Evolutionary conservation across 495 filamentous ascomycete species (phyloP).

Genomic region (Daldinia loculata): DNA sequence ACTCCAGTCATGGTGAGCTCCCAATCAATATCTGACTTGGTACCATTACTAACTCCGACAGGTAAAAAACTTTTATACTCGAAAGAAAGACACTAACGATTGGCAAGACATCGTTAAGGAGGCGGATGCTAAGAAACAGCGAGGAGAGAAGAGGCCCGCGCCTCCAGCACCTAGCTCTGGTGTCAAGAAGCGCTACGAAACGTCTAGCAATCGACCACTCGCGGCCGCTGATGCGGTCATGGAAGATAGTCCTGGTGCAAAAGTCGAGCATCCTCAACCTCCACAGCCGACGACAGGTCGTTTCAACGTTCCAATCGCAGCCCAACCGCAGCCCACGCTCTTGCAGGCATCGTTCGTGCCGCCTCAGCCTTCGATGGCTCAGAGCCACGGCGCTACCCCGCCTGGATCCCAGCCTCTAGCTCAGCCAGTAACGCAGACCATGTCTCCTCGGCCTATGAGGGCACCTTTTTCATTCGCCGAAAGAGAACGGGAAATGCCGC

Average conservation of each 20-base stretch:
- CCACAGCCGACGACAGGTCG: slow-evolving; percentile 46
- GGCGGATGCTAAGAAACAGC: slow-evolving; percentile 72
- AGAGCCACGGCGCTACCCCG: slow-evolving; percentile 39
- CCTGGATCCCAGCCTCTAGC: slow-evolving; percentile 41
- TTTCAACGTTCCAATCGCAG: slow-evolving; percentile 55
- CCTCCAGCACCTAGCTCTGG: slow-evolving; percentile 69
- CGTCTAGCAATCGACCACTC: slow-evolving; percentile 60
- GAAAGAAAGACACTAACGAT: slow-evolving; percentile 78
- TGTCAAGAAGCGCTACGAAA: slow-evolving; percentile 57
- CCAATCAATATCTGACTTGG: slow-evolving; percentile 1
- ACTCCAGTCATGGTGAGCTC: slow-evolving; percentile 87
- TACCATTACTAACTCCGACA: slow-evolving; percentile 52
- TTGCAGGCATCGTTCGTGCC: slow-evolving; percentile 39
- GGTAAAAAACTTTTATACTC: slow-evolving; percentile 92
- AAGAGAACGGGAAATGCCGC: slow-evolving; percentile 41
- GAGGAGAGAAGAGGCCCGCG: slow-evolving; percentile 76
- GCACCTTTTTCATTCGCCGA: slow-evolving; percentile 47
- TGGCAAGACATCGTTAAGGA: slow-evolving; percentile 73
- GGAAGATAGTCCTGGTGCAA: slow-evolving; percentile 59
- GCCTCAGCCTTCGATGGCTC: slow-evolving; percentile 33
- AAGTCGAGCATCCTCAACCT: slow-evolving; percentile 50
- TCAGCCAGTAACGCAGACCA: slow-evolving; percentile 46
- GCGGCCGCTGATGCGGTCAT: slow-evolving; percentile 67
- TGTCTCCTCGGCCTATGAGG: slow-evolving; percentile 54
- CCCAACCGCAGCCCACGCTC: slow-evolving; percentile 43